These are phyloP conservation scores for Exserohilum turcica DNA, from an alignment of 2,329 filamentous ascomycete species.

Conservation along the genomic window DNA sequence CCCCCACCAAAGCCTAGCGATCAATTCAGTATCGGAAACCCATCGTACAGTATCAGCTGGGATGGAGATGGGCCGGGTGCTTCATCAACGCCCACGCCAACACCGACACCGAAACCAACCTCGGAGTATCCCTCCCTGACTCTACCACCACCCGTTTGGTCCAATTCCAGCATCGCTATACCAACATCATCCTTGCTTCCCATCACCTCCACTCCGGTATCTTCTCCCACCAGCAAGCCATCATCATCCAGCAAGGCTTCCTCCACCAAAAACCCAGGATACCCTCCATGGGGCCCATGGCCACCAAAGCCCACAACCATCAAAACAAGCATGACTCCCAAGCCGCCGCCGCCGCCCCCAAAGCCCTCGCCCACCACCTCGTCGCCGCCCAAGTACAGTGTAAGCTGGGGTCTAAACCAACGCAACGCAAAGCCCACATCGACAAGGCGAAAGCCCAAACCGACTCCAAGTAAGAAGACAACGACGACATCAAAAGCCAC, in stretches of 20 bases:
- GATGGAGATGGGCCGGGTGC: conserved; percentile 8
- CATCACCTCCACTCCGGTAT: too few species aligned
- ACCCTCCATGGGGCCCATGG: conserved; percentile 15
- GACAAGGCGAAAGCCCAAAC: conserved; percentile 1
- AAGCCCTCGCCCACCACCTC: conserved; percentile 12
- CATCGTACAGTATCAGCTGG: conserved; percentile 11
- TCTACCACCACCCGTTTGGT: not conserved
- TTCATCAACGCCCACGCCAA: conserved; percentile 1
- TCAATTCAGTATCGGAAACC: conserved; percentile 8
- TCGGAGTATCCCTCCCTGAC: conserved; percentile 2
- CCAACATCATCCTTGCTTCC: too few species aligned
- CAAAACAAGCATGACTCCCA: conserved; percentile 5
- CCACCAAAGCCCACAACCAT: conserved; percentile 15
- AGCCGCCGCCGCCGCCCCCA: not conserved
- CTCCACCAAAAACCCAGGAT: conserved; percentile 19
- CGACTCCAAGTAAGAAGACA: conserved; percentile 1
- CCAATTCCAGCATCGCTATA: conserved; percentile 2
- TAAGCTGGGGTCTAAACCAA: conserved; percentile 20
- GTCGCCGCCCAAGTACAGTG: conserved; percentile 14
- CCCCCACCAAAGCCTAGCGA: conserved; percentile 12
- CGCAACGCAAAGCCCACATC: conserved; percentile 10
- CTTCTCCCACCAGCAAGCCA: not conserved
- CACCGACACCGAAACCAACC: conserved; percentile 11
- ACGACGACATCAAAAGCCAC: conserved; percentile 11
- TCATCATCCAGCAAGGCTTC: conserved; percentile 1